Evolutionary conservation across 306 rosid genomes (phyloP), one percentile per base, ranked within the genome.

Genomic region (Cucumis cinereus): DNA sequence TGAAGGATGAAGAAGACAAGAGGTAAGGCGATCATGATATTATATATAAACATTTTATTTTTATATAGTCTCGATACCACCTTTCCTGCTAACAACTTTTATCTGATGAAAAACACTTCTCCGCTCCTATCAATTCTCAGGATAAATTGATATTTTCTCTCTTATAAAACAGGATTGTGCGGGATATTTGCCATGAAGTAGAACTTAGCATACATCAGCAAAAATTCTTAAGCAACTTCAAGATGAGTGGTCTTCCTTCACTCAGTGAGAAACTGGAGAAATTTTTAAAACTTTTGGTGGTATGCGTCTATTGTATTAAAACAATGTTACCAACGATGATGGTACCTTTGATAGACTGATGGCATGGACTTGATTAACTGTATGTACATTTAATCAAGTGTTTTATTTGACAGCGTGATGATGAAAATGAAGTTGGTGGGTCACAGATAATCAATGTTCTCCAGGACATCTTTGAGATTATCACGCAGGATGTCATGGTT

Each of bases 401-500:
- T 45, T 62, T 59, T 33, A 63, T 60, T 71, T 84, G 85, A 79
- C 96, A 95, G 99, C 87, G 59, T 79, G 57, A 69, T 16, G 86
- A 85, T 22, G 87, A 75, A 17, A 83, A 75, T 50, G 83, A 83
- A 38, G 63, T 22, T 40, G 86, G 77, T 56, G 66, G 61, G 76
- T 77, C 93, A 58, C 96, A 88, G 81, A 84, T 92, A 81, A 88
- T 90, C 87, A 90, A 95, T 77, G 98, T 90, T 66, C 84, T 95
- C 80, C 99, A 95, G 79, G 98, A 95, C 84, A 92, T 92, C 76
- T 85, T 92, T 79, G 99, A 95, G 85, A 95, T 95, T 81, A 85
- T 95, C 83, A 85, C 83, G 57, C 89, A 88, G 80, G 99, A 95
- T 85, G 90, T 90, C 79, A 95, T 95, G 96, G n/a, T 73, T 28